phyloP scores from a whole-genome alignment of 2,329 filamentous ascomycete species.

The Colletotrichum musicola region DNA sequence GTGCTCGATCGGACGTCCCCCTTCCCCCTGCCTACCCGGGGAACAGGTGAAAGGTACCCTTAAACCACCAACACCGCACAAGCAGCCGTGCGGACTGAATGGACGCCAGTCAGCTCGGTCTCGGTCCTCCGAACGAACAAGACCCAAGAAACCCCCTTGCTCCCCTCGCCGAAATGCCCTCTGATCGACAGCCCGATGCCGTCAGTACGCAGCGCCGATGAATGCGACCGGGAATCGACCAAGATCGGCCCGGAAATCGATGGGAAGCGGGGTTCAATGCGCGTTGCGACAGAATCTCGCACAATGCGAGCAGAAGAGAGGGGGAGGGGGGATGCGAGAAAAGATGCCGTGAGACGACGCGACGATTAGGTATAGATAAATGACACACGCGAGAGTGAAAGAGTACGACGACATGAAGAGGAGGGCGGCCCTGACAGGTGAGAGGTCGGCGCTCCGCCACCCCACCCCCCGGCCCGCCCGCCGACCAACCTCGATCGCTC shows the following conservation, averaged over 20 bases:
- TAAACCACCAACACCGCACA: too few species aligned
- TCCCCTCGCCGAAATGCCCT: background rate
- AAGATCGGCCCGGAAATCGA: background rate
- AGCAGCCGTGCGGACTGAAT: background rate
- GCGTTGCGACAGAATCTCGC: slow-evolving; percentile 13
- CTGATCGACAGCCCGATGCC: background rate
- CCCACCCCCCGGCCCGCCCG: slow-evolving; percentile 30
- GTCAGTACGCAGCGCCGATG: background rate
- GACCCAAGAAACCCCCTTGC: background rate
- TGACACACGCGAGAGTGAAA: background rate
- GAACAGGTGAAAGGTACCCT: too few species aligned
- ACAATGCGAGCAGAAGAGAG: background rate
- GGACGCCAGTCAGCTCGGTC: too few species aligned
- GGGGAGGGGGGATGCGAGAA: background rate
- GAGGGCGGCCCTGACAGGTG: slow-evolving; percentile 13
- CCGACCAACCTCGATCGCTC: slow-evolving; percentile 30
- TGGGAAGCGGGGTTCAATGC: background rate
- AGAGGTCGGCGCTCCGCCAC: slow-evolving; percentile 34
- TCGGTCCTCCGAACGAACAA: too few species aligned
- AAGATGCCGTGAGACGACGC: slow-evolving; percentile 13
- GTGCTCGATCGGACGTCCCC: too few species aligned
- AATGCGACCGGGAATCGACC: slow-evolving; percentile 3
- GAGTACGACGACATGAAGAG: background rate
- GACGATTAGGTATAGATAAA: background rate
- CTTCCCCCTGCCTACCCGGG: too few species aligned